Evolutionary conservation across 345 rosid species (phyloP), one percentile per base, ranked within the genome.

Genomic region (Trapa bicornis): DNA sequence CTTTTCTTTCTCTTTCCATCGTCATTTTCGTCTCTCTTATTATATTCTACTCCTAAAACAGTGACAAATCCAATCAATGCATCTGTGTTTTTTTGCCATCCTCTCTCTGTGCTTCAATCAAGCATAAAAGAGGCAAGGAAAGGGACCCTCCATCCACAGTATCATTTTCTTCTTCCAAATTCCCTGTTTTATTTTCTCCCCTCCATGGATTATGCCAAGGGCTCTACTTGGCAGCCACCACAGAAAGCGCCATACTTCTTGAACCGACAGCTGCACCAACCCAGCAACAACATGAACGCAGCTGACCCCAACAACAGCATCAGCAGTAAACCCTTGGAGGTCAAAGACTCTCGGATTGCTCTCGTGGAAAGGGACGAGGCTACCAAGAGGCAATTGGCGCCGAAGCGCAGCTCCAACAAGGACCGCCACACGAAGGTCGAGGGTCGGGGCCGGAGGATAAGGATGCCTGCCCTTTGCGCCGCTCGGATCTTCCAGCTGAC

Each of bases 401-500:
- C 72, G 45, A 70, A 70, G 61, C 37, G 72, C 36, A 70, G 37
- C 60, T 77, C 83, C 37, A 80, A 77, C 80, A 80, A 80, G 52
- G 83, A 80, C 75, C 76, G 83, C 22, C 83, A 80, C 79, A 80
- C 83, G 48, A 80, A 80, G 56, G 83, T 80, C 32, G 83, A 80
- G 65, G 83, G 83, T 6, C 65, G 83, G 60, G 83, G 83, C 5
- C 66, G 81, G 64, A 65, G 83, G 67, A 80, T 80, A 43, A 68
- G 83, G 77, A 80, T 80, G 83, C 83, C 83, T 2, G 83, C 83
- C 12, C 79, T 80, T 1, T 80, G 83, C 47, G 83, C 83, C 17
- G 81, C 83, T 17, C 68, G 83, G 66, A 77, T 80, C 47, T 80
- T 80, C 50, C 83, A 80, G 54, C 74, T 80, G 63, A 80, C 83